Evolutionary conservation across 495 filamentous ascomycete genomes (phyloP).

Genomic region (Aspergillus taichungensis): DNA sequence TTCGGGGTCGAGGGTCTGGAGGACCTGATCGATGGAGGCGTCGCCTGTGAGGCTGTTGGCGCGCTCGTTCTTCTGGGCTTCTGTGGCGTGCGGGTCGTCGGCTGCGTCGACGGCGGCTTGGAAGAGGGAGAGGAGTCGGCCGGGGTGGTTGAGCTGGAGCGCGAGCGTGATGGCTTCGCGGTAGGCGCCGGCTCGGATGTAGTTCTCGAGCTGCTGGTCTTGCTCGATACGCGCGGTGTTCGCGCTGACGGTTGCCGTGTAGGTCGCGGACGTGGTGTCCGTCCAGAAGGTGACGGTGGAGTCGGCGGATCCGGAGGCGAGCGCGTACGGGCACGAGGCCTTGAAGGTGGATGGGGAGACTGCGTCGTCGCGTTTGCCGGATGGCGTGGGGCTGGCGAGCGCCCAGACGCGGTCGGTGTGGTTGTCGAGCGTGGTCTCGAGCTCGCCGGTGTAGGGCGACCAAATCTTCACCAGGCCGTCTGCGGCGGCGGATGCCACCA

Average conservation of each 20-base stretch:
- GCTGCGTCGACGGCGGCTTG: slow-evolving; percentile 62
- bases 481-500: slow-evolving; percentile 80
- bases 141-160: slow-evolving; percentile 87
- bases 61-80: slow-evolving; percentile 14
- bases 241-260: slow-evolving; percentile 56
- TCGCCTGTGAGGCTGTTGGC: slow-evolving; percentile 54
- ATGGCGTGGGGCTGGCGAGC: slow-evolving; percentile 57
- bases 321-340: slow-evolving; percentile 40
- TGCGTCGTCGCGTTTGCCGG: slow-evolving; percentile 30
- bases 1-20: slow-evolving; percentile 67
- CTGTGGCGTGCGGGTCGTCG: slow-evolving; percentile 23
- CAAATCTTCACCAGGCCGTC: slow-evolving; percentile 97
- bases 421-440: slow-evolving; percentile 83
- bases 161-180: slow-evolving; percentile 88
- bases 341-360: slow-evolving; percentile 26
- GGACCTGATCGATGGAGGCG: slow-evolving; percentile 73
- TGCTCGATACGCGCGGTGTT: slow-evolving; percentile 78
- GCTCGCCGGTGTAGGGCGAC: slow-evolving; percentile 74
- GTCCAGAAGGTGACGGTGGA: slow-evolving; percentile 90
- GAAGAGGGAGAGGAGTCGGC: slow-evolving; percentile 73
- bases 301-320: slow-evolving; percentile 86
- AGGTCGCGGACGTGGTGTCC: slow-evolving; percentile 79
- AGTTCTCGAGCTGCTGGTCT: slow-evolving; percentile 86
- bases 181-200: slow-evolving; percentile 75
- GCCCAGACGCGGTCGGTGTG: slow-evolving; percentile 93